These are phyloP conservation scores for Phlyctochytrium planicorne DNA, from an alignment of 192 early-diverging fungal species.

Conservation along the genomic window DNA sequence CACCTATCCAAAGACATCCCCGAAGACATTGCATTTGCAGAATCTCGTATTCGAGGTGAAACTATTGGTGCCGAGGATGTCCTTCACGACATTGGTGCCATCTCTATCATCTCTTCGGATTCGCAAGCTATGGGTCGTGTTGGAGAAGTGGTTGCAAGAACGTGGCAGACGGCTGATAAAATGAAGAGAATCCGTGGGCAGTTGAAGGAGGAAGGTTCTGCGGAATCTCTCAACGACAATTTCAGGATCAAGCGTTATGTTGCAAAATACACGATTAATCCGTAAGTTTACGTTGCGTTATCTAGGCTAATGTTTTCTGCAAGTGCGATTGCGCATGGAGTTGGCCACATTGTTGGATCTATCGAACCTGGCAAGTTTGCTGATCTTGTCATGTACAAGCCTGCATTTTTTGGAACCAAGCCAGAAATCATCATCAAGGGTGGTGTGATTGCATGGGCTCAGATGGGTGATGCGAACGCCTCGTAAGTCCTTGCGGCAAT, in stretches of 20 bases:
- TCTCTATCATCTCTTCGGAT: slow-evolving; percentile 92
- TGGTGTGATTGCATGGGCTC: slow-evolving; percentile 78
- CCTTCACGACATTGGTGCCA: slow-evolving; percentile 94
- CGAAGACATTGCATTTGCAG: slow-evolving; percentile 97
- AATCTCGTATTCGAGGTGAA: slow-evolving; percentile 92
- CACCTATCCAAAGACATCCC: slow-evolving; percentile 90
- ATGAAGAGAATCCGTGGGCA: slow-evolving; percentile 78
- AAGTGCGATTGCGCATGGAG: slow-evolving; percentile 84
- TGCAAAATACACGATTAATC: slow-evolving; percentile 98
- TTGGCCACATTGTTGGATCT: slow-evolving; percentile 86
- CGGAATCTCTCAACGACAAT: slow-evolving; percentile 70
- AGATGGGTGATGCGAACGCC: slow-evolving; percentile 93
- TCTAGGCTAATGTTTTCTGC: not conserved
- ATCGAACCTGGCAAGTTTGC: slow-evolving; percentile 94
- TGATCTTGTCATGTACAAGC: slow-evolving; percentile 84
- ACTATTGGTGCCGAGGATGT: slow-evolving; percentile 97
- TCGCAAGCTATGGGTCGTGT: slow-evolving; percentile 96
- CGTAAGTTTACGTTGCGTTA: slow-evolving; percentile 61
- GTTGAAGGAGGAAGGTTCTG: slow-evolving; percentile 9
- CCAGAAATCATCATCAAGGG: slow-evolving; percentile 86
- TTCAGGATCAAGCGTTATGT: slow-evolving; percentile 87
- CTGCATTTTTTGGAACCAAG: slow-evolving; percentile 85
- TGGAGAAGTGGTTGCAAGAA: slow-evolving; percentile 87
- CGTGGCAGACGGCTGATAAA: slow-evolving; percentile 95
- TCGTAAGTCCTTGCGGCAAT: slow-evolving; percentile 47